Conservation (phyloP, 495 filamentous ascomycete species). For the Chlorociboria aeruginascens region DNA sequence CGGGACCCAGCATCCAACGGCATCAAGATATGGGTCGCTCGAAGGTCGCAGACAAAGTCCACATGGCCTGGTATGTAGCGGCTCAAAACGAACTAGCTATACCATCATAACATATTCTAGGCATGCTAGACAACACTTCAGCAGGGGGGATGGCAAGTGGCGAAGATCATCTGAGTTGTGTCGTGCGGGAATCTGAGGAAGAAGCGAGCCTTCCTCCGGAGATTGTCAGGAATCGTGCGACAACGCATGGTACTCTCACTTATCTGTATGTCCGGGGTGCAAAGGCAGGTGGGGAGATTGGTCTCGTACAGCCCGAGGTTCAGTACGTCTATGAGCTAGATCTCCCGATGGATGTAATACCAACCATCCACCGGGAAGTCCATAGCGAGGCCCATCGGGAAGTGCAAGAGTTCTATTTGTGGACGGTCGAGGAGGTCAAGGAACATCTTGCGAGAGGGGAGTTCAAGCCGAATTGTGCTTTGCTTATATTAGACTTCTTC, state of each 20-base stretch:
- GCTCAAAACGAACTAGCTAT: too few relatives aligned
- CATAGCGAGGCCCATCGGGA: too few relatives aligned
- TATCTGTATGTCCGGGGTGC: constrained; percentile 75
- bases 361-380: too few relatives aligned
- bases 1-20: constrained; percentile 27
- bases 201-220: constrained; percentile 74
- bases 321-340: constrained; percentile 89
- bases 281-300: constrained; percentile 71
- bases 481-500: constrained; percentile 84
- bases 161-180: constrained; percentile 63
- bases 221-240: constrained; percentile 47
- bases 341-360: constrained; percentile 51
- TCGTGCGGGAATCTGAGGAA: constrained; percentile 78
- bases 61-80: constrained; percentile 41
- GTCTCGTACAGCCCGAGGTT: constrained; percentile 83
- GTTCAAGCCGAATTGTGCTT: constrained; percentile 91
- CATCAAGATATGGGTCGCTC: constrained; percentile 74
- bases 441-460: constrained; percentile 54
- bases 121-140: constrained; percentile 89
- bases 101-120: constrained; percentile 23
- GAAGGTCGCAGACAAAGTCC: constrained; percentile 61
- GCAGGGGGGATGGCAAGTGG: constrained; percentile 78
- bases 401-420: constrained; percentile 74
- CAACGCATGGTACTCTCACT: constrained; percentile 56
- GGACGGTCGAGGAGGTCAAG: constrained; percentile 62